phyloP scores from a whole-genome alignment of 257 asterid species.

The Solanum habrochaites region DNA sequence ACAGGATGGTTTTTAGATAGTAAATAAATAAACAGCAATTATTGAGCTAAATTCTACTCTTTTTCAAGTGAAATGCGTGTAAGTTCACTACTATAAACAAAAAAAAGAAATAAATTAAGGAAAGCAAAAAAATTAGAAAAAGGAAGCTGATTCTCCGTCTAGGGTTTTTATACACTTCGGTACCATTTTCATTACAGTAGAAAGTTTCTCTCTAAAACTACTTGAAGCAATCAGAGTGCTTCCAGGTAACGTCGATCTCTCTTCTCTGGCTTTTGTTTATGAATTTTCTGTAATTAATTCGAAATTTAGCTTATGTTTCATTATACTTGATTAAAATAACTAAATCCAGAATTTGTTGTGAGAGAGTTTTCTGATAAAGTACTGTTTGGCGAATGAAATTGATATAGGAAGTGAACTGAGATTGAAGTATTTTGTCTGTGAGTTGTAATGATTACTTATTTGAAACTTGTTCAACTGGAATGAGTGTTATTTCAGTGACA shows the following conservation, averaged over 20 bases:
- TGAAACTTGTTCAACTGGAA: neutral
- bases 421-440: neutral
- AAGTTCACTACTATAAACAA: too few relatives aligned
- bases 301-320: neutral
- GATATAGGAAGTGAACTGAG: neutral
- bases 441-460: neutral
- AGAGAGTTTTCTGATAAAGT: neutral
- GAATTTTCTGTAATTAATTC: neutral
- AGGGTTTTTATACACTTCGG: neutral
- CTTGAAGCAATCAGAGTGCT: neutral
- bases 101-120: neutral
- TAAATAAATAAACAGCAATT: neutral
- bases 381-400: neutral
- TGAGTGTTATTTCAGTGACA: neutral
- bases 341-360: neutral
- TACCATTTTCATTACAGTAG: neutral
- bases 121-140: neutral
- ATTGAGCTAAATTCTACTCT: neutral
- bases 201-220: neutral
- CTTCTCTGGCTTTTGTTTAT: neutral
- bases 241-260: neutral
- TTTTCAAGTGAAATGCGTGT: neutral
- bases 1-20: neutral
- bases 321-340: neutral
- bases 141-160: neutral